phyloP scores from a whole-genome alignment of 106 monocot species.

The Narthecium ossifragum region DNA sequence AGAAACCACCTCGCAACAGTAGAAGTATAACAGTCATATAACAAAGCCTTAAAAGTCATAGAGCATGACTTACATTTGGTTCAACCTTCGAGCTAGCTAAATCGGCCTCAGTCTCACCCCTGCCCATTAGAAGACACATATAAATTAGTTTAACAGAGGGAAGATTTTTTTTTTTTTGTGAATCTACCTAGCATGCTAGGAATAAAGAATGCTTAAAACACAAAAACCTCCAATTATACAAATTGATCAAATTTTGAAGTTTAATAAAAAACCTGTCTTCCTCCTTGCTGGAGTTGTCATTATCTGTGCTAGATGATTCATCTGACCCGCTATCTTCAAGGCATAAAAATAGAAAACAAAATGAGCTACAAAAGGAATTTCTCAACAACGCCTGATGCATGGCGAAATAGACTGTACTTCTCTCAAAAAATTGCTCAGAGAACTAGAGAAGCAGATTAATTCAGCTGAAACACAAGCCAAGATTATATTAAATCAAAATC shows the following conservation, averaged over 20 bases:
- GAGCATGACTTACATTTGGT: conserved; percentile 35
- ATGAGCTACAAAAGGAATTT: conserved; percentile 40
- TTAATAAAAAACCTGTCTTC: conserved; percentile 58
- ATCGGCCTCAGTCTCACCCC: conserved; percentile 13
- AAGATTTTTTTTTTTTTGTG: too few relatives aligned
- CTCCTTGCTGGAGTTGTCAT: conserved; percentile 42
- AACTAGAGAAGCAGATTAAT: conserved; percentile 38
- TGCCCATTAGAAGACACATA: conserved; percentile 19
- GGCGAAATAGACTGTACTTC: too few relatives aligned
- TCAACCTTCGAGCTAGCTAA: conserved; percentile 19
- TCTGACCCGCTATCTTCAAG: conserved; percentile 73
- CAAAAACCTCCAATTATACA: too few relatives aligned
- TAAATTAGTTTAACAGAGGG: conserved; percentile 2
- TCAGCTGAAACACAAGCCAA: too few relatives aligned
- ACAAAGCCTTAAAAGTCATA: too few relatives aligned
- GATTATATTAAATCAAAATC: too few relatives aligned
- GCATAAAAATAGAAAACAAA: conserved; percentile 48
- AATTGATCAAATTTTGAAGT: conserved; percentile 13
- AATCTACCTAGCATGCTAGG: background rate
- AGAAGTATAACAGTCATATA: too few relatives aligned
- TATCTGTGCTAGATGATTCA: conserved; percentile 45
- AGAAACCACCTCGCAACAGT: too few relatives aligned
- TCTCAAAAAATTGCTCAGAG: too few relatives aligned
- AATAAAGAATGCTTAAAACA: background rate
- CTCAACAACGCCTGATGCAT: too few relatives aligned